A percentile compares a stretch with the other conserved stretches of the same genome.
Conservation (phyloP, 495 filamentous ascomycete species). For the Aspergillus baeticus region DNA sequence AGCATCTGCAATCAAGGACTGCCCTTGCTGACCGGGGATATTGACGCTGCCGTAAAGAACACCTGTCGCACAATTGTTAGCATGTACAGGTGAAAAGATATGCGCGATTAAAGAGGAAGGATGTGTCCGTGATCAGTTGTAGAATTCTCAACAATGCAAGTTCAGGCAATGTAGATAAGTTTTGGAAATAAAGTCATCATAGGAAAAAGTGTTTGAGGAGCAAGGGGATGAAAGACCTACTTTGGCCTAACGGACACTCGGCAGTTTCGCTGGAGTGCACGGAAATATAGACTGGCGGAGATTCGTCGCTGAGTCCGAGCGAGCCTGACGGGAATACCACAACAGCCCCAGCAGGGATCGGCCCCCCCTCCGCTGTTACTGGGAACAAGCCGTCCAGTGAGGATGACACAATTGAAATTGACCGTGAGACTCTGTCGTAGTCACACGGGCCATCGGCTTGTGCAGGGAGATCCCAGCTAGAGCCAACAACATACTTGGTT, state of each 20-base stretch:
- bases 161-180: slow-evolving; percentile 99
- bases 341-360: slow-evolving; percentile 70
- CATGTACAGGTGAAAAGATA: slow-evolving; percentile 19
- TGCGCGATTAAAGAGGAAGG: slow-evolving; percentile 11
- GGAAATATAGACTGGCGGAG: slow-evolving; percentile 67
- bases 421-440: slow-evolving; percentile 35
- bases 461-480: slow-evolving; percentile 38
- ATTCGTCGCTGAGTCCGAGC: slow-evolving; percentile 32
- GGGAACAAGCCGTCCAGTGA: slow-evolving; percentile 65
- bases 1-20: slow-evolving; percentile 51
- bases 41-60: slow-evolving; percentile 64
- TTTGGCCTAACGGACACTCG: slow-evolving; percentile 82
- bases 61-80: slow-evolving; percentile 57
- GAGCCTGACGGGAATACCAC: slow-evolving; percentile 65
- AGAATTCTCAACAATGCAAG: slow-evolving; percentile 71
- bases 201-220: slow-evolving; percentile 33
- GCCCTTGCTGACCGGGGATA: slow-evolving; percentile 33
- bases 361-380: slow-evolving; percentile 68
- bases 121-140: slow-evolving; percentile 68
- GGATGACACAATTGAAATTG: slow-evolving; percentile 68
- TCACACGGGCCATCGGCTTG: slow-evolving; percentile 18
- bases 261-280: slow-evolving; percentile 83
- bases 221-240: slow-evolving; percentile 58
- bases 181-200: slow-evolving; percentile 75
- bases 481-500: slow-evolving; percentile 55